Conservation (phyloP, 768 basidiomycete species). For the Suillus clintonianus region DNA sequence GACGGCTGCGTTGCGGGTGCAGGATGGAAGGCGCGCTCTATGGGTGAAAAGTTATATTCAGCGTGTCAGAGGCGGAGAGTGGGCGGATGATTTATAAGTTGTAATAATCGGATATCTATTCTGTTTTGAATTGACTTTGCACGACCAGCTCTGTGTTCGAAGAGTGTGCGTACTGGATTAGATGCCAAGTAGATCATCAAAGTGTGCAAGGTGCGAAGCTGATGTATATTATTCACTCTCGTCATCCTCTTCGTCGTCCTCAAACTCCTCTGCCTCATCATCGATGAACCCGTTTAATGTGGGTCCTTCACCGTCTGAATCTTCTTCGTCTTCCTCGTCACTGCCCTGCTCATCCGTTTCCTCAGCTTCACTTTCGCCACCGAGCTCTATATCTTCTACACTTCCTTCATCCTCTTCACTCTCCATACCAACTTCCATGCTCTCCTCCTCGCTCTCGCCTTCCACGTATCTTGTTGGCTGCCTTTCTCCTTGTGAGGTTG, state of each 20-base stretch:
- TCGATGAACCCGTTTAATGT: constrained; percentile 55
- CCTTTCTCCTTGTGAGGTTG: constrained; percentile 39
- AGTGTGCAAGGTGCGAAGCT: neutral
- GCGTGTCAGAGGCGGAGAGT: constrained; percentile 64
- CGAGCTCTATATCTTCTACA: constrained; percentile 77
- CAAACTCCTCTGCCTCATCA: constrained; percentile 60
- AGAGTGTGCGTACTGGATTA: neutral
- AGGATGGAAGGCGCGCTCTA: constrained; percentile 51
- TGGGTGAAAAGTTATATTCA: constrained; percentile 71
- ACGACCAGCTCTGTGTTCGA: neutral
- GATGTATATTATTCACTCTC: constrained; percentile 45
- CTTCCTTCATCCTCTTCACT: constrained; percentile 71
- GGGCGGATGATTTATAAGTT: constrained; percentile 61
- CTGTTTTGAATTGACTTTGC: constrained; percentile 1
- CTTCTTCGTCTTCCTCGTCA: constrained; percentile 43
- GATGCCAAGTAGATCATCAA: neutral
- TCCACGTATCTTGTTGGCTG: constrained; percentile 64
- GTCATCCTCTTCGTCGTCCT: constrained; percentile 52
- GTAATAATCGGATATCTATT: constrained; percentile 15
- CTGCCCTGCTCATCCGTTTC: constrained; percentile 47
- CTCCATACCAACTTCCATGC: constrained; percentile 56
- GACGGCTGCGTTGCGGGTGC: constrained; percentile 47
- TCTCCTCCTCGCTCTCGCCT: constrained; percentile 74
- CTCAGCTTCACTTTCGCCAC: constrained; percentile 59
- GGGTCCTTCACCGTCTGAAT: constrained; percentile 41